Conservation (phyloP, 1,139 yeast genomes). For the Yamadazyma sp. region DNA sequence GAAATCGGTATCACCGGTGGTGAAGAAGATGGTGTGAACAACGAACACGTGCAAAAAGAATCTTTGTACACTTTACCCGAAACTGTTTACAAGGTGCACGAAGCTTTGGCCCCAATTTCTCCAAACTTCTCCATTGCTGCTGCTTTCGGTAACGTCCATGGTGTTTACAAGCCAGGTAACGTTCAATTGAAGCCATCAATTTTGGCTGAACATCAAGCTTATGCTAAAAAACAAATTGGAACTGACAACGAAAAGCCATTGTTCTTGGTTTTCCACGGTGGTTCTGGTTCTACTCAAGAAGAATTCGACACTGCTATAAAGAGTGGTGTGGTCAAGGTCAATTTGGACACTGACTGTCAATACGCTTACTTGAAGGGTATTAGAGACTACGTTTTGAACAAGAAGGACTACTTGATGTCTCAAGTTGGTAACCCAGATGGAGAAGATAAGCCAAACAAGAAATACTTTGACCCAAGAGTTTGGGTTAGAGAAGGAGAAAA, state of each 20-base stretch:
- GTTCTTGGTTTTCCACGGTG: conserved; percentile 99
- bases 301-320: conserved; percentile 91
- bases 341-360: conserved; percentile 98
- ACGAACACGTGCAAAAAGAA: conserved; percentile 87
- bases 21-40: conserved; percentile 99
- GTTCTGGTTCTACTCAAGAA: conserved; percentile 93
- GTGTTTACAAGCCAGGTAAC: conserved; percentile 99
- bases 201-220: conserved; percentile 93
- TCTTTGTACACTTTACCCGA: conserved; percentile 93
- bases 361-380: conserved; percentile 95
- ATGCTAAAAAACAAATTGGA: conserved; percentile 65
- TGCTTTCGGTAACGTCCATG: conserved; percentile 99
- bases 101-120: conserved; percentile 86
- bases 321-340: conserved; percentile 97
- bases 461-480: conserved; percentile 99
- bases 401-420: conserved; percentile 88
- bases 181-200: conserved; percentile 91
- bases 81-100: conserved; percentile 88
- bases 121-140: conserved; percentile 99
- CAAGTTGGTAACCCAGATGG: conserved; percentile 99
- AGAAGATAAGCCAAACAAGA: conserved; percentile 98
- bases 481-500: conserved; percentile 99
- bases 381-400: conserved; percentile 92
- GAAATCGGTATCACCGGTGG: conserved; percentile 99
- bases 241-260: conserved; percentile 68